These are phyloP conservation scores for Hymenoscyphus repandus DNA, from an alignment of 2,329 filamentous ascomycete species.

Conservation along the genomic window DNA sequence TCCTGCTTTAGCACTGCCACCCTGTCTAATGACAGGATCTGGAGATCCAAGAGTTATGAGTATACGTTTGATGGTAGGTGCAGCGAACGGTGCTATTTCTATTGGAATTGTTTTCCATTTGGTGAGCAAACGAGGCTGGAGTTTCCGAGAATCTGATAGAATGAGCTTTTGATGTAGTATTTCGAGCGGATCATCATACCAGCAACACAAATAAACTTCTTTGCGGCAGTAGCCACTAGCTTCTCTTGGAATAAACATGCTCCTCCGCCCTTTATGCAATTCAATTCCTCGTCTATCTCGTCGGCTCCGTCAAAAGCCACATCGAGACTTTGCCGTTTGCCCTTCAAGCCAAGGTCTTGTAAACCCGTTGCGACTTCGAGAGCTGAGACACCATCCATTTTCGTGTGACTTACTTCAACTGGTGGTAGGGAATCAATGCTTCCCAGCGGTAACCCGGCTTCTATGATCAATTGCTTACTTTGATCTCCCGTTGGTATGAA, in stretches of 20 bases:
- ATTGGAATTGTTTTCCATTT: slow-evolving; percentile 86
- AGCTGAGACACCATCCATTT: slow-evolving; percentile 47
- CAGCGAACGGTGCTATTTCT: slow-evolving; percentile 83
- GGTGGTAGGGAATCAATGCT: slow-evolving; percentile 32
- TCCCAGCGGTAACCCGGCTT: slow-evolving; percentile 71
- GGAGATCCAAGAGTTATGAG: slow-evolving; percentile 69
- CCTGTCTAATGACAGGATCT: slow-evolving; percentile 65
- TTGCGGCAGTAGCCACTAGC: slow-evolving; percentile 78
- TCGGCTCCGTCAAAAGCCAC: slow-evolving; percentile 96
- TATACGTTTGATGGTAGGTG: slow-evolving; percentile 68
- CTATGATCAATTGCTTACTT: slow-evolving; percentile 70
- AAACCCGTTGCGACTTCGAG: slow-evolving; percentile 57
- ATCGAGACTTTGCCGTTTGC: slow-evolving; percentile 56
- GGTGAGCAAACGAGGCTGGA: slow-evolving; percentile 67
- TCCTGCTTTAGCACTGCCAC: slow-evolving; percentile 71
- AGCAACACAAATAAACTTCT: slow-evolving; percentile 82
- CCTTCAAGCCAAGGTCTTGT: slow-evolving; percentile 31
- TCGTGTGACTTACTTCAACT: slow-evolving; percentile 21
- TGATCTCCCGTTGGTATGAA: slow-evolving; percentile 79
- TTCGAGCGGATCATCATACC: slow-evolving; percentile 44
- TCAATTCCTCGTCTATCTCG: slow-evolving; percentile 90
- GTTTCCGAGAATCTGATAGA: slow-evolving; percentile 80
- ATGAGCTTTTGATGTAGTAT: slow-evolving; percentile 4
- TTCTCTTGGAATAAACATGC: slow-evolving; percentile 99
- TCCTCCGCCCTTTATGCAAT: slow-evolving; percentile 96